phyloP scores from a whole-genome alignment of 1,139 yeast genomes.

The Yamadazyma songkhlaensis region DNA sequence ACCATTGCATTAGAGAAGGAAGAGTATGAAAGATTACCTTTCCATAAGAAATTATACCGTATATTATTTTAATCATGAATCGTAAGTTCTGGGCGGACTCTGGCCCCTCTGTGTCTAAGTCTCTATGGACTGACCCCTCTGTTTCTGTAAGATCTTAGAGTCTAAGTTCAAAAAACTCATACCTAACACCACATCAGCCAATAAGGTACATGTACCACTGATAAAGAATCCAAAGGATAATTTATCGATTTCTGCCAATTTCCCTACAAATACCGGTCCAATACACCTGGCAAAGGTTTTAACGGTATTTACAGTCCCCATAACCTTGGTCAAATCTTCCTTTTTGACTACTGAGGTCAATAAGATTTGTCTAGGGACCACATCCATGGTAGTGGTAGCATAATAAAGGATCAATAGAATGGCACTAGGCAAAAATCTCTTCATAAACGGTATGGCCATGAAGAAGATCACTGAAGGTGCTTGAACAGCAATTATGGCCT shows the following conservation, averaged over 20 bases:
- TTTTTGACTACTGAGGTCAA: constrained; percentile 64
- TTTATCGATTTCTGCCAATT: constrained; percentile 51
- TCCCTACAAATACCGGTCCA: constrained; percentile 80
- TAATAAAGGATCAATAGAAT: constrained; percentile 54
- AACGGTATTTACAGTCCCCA: constrained; percentile 84
- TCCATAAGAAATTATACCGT: constrained; percentile 10
- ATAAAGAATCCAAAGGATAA: constrained; percentile 61
- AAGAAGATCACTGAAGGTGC: constrained; percentile 73
- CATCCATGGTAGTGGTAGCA: constrained; percentile 77
- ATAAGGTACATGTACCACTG: constrained; percentile 53
- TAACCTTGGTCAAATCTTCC: constrained; percentile 65
- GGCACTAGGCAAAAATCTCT: constrained; percentile 32
- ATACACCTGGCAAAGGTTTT: constrained; percentile 81
- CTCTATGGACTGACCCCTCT: constrained; percentile 12
- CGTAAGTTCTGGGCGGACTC: background rate
- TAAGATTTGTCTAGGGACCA: constrained; percentile 82
- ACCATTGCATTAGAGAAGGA: constrained; percentile 37
- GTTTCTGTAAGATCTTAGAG: constrained; percentile 24
- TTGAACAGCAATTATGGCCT: constrained; percentile 73
- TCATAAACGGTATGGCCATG: constrained; percentile 24
- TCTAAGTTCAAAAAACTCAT: constrained; percentile 41
- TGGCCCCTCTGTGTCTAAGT: constrained; percentile 18
- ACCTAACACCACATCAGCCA: constrained; percentile 46
- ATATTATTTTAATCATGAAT: constrained; percentile 2
- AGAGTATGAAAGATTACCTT: constrained; percentile 16